Conservation (phyloP, 2,329 filamentous ascomycete genomes). For the Pseudogymnoascus sp. region DNA sequence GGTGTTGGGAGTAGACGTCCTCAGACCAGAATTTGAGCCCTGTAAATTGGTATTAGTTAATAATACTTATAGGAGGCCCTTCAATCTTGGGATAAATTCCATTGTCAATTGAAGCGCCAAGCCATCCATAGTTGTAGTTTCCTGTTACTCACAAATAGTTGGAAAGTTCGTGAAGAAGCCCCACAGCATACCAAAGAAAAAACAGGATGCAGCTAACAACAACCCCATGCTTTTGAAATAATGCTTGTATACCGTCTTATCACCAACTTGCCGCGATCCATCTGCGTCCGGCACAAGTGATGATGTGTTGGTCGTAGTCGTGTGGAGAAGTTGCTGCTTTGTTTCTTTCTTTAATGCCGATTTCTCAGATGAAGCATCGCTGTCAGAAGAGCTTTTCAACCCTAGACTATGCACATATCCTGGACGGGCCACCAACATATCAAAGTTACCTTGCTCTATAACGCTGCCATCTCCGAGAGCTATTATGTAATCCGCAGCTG, state of each 20-base stretch:
- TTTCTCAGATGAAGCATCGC: conserved; percentile 9
- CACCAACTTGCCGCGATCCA: neutral
- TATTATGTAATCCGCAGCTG: conserved; percentile 32
- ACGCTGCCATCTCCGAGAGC: conserved; percentile 28
- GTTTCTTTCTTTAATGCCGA: neutral
- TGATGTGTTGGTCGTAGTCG: neutral
- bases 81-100: neutral
- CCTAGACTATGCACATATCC: neutral
- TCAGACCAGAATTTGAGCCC: conserved; percentile 25
- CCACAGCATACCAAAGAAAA: conserved; percentile 18
- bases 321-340: conserved; percentile 3
- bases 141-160: conserved; percentile 20
- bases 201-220: conserved; percentile 9
- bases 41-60: conserved; percentile 10
- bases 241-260: conserved; percentile 18
- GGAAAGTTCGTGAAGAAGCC: conserved; percentile 24
- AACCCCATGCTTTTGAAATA: conserved; percentile 23
- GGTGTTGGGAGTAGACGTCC: conserved; percentile 16
- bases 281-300: neutral
- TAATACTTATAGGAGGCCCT: neutral
- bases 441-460: conserved; percentile 30
- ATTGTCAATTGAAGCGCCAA: neutral
- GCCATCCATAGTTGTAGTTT: neutral
- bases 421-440: conserved; percentile 24
- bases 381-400: neutral